phyloP scores from a whole-genome alignment of 2,329 filamentous ascomycete species.

The Cladophialophora carrionii region DNA sequence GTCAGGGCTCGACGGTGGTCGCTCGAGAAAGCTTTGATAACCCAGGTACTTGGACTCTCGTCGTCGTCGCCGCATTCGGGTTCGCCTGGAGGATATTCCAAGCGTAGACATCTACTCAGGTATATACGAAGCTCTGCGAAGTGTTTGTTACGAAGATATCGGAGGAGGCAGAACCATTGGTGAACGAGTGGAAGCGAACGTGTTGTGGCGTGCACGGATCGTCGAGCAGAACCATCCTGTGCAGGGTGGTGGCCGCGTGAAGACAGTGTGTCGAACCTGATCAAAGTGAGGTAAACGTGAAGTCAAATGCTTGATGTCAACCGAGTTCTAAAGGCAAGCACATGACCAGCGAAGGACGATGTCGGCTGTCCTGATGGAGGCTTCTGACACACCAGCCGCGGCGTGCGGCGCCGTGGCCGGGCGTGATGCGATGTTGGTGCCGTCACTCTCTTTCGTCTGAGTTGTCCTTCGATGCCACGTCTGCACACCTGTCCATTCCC shows the following conservation, averaged over 20 bases:
- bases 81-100: not conserved
- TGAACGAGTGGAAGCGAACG: not conserved
- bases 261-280: not conserved
- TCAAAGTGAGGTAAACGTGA: not conserved
- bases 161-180: not conserved
- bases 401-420: not conserved
- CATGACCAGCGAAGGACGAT: not conserved
- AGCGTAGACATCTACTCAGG: not conserved
- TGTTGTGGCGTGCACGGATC: not conserved
- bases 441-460: not conserved
- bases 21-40: not conserved
- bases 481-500: conserved; percentile 7
- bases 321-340: not conserved
- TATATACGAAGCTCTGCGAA: not conserved
- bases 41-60: not conserved
- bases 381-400: conserved; percentile 14
- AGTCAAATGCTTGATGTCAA: not conserved
- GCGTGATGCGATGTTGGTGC: not conserved
- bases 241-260: not conserved
- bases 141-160: not conserved
- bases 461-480: conserved; percentile 25
- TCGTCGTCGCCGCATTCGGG: not conserved
- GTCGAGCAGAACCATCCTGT: not conserved
- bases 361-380: not conserved
- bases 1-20: not conserved